Evolutionary conservation across 2,329 filamentous ascomycete genomes (phyloP), one percentile per base, ranked within the genome.

Genomic region (Phyllosticta capitalensis): DNA sequence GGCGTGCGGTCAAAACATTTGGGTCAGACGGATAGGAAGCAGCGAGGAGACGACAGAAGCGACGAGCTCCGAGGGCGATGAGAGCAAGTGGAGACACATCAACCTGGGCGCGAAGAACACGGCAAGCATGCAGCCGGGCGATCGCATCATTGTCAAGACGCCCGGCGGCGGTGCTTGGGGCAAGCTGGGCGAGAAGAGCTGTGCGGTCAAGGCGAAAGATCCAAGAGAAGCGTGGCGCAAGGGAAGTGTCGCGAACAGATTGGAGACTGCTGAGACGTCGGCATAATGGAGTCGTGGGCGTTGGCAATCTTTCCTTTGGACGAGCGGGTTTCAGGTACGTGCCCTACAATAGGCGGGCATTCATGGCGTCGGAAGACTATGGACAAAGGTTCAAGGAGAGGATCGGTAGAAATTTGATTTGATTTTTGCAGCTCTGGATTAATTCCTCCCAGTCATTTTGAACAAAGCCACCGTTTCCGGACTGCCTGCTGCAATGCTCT

Each of bases 111-210:
- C 84, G 1, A 92, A 92, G 78, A 92, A 92, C 65, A 90, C 85
- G 24, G 88, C 88, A 12, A 79, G 81, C 12, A 91, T 92, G 87
- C 79, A 83, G 67, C 78, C 84, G 0, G 89, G 89, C 0, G 89
- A 94, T 68, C 77, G 88, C 6, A 90, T 92, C 67, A 88, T 92
- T 59, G 78, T 94, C 19, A 80, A 80, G 63, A 92, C 89, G 4
- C 89, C 89, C 2, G 89, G 89, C 28, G 89, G 89, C 58, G 89
- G 89, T 50, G 89, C 85, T 0, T 92, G 88, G 87, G 88, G 88
- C 0, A 74, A 73, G 48, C 75, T 78, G 0, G 87, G 85, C 0
- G 77, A 81, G 59, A 78, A 82, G 65, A 86, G 78, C 38, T 75
- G 78, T 55, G 77, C 73, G 45, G 66, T 71, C 56, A 74, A 72